phyloP scores from a whole-genome alignment of 2,329 filamentous ascomycete species.

The Ceratocystiopsis sp. region DNA sequence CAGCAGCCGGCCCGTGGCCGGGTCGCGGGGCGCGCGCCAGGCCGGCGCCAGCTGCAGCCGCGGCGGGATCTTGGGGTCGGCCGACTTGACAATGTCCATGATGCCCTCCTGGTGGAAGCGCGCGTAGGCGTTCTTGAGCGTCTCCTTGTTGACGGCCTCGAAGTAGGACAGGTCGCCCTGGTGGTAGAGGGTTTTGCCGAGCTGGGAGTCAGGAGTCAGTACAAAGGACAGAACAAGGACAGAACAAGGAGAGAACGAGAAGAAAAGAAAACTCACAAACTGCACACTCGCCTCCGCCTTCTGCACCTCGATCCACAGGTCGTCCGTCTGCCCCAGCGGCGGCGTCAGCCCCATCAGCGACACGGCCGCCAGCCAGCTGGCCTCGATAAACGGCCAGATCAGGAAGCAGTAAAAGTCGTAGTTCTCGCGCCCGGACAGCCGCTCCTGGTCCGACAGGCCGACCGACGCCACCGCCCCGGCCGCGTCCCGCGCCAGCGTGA shows the following conservation, averaged over 20 bases:
- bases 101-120: conserved; percentile 87
- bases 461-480: conserved; percentile 44
- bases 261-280: conserved; percentile 39
- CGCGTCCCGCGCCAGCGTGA: conserved; percentile 45
- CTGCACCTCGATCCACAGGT: conserved; percentile 61
- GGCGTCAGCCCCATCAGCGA: conserved; percentile 76
- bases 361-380: conserved; percentile 79
- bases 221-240: background rate
- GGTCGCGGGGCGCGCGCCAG: conserved; percentile 57
- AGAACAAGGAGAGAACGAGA: background rate
- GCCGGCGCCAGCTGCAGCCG: conserved; percentile 53
- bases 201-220: conserved; percentile 23
- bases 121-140: conserved; percentile 79
- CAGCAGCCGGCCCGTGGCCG: conserved; percentile 39
- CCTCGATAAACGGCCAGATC: conserved; percentile 96
- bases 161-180: conserved; percentile 96
- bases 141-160: conserved; percentile 96
- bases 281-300: conserved; percentile 72
- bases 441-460: conserved; percentile 60
- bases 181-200: conserved; percentile 93
- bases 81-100: conserved; percentile 53
- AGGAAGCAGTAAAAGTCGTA: conserved; percentile 98
- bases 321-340: conserved; percentile 38
- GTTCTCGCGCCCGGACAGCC: conserved; percentile 70
- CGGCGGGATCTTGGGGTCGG: conserved; percentile 42